phyloP scores from a whole-genome alignment of 768 basidiomycete species.

The Neoboletus brunneissimus region DNA sequence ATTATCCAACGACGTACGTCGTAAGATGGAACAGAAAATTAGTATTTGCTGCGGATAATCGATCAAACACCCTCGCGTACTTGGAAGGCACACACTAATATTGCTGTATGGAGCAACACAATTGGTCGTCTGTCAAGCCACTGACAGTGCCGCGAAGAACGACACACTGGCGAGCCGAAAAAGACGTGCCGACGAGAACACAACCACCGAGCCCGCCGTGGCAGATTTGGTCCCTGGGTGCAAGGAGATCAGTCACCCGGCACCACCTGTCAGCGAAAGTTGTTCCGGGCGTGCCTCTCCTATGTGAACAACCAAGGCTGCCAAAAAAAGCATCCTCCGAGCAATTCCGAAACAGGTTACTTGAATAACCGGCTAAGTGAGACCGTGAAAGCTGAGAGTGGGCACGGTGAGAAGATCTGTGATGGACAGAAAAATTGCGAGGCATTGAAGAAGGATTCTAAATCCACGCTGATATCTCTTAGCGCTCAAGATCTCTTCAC shows the following conservation, averaged over 20 bases:
- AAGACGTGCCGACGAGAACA: conserved; percentile 7
- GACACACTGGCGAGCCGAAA: conserved; percentile 2
- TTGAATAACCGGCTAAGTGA: conserved; percentile 11
- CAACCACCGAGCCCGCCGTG: conserved; percentile 7
- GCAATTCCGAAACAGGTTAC: conserved; percentile 4
- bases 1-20: neutral
- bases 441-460: conserved; percentile 3
- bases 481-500: conserved; percentile 19
- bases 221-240: conserved; percentile 2
- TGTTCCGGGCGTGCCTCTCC: conserved; percentile 4
- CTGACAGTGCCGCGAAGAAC: conserved; percentile 10
- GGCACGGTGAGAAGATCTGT: conserved; percentile 12
- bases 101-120: conserved; percentile 5
- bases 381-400: conserved; percentile 1
- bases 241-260: conserved; percentile 9
- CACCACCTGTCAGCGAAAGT: conserved; percentile 10
- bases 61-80: neutral
- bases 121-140: conserved; percentile 3
- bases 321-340: conserved; percentile 6
- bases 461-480: conserved; percentile 1
- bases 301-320: conserved; percentile 4
- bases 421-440: neutral
- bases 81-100: neutral
- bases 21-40: neutral
- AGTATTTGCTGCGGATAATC: conserved; percentile 9